Evolutionary conservation across 2,329 filamentous ascomycete genomes (phyloP).

Genomic region (Aspergillus chevalieri): DNA sequence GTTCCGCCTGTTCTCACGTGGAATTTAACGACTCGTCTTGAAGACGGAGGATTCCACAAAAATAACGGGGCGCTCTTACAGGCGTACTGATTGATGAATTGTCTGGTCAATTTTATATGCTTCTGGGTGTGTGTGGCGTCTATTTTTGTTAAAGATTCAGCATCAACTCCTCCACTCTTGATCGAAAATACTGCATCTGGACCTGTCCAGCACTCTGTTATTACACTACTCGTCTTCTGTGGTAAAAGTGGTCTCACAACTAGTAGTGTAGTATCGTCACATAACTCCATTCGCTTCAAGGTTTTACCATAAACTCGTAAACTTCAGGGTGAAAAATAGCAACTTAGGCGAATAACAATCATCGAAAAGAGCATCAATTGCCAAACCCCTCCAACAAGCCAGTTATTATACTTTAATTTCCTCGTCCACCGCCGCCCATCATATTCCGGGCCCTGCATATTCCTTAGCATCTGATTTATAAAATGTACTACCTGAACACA

Average conservation of each 20-base stretch:
- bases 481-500: neutral
- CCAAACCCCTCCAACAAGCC: no score
- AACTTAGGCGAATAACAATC: neutral
- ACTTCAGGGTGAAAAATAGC: neutral
- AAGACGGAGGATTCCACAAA: neutral
- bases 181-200: neutral
- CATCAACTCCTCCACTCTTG: conserved; percentile 3
- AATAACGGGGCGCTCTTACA: no score
- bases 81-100: no score
- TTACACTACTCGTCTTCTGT: neutral
- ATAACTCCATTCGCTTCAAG: neutral
- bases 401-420: conserved; percentile 5
- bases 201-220: neutral
- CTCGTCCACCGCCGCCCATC: conserved; percentile 54
- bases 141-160: conserved; percentile 1
- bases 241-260: neutral
- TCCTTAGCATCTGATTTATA: conserved; percentile 6
- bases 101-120: neutral
- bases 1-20: conserved; percentile 9
- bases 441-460: conserved; percentile 57
- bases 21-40: neutral
- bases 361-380: no score
- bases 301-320: conserved; percentile 1
- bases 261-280: neutral
- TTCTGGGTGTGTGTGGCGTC: conserved; percentile 1